These are phyloP conservation scores for Arabis hirsuta DNA, from an alignment of 345 rosid genomes.

Conservation along the genomic window DNA sequence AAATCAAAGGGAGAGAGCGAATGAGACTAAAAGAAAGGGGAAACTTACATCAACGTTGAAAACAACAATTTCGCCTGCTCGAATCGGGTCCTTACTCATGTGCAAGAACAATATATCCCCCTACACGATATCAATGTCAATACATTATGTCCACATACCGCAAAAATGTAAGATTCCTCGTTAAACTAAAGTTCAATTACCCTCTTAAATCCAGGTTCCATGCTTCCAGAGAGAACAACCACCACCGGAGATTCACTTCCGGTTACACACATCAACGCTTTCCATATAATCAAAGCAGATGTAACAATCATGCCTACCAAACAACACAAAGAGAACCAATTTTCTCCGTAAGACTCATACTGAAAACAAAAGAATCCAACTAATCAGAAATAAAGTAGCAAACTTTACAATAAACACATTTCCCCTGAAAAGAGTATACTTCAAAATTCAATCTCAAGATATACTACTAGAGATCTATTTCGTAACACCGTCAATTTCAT, in stretches of 20 bases:
- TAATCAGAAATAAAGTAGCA: neutral
- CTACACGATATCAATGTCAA: constrained; percentile 44
- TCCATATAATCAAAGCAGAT: constrained; percentile 79
- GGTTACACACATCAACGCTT: constrained; percentile 67
- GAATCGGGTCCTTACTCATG: constrained; percentile 70
- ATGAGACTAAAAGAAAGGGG: neutral
- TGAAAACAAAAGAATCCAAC: constrained; percentile 2
- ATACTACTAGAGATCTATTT: no score
- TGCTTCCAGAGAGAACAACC: constrained; percentile 75
- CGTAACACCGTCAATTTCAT: constrained; percentile 19
- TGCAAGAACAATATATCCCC: constrained; percentile 75
- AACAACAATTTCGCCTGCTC: constrained; percentile 72
- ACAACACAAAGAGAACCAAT: constrained; percentile 2
- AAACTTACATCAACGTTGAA: constrained; percentile 60
- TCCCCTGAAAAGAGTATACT: neutral
- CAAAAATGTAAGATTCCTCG: neutral
- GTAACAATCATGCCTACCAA: constrained; percentile 62
- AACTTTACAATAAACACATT: constrained; percentile 25
- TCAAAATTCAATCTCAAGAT: neutral
- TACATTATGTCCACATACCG: neutral
- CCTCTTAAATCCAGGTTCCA: constrained; percentile 85
- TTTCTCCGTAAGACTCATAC: neutral
- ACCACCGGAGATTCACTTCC: constrained; percentile 83
- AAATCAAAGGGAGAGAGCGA: neutral
- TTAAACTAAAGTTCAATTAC: constrained; percentile 33